Evolutionary conservation across 2,329 filamentous ascomycete species (phyloP).

Genomic region (Monilinia vaccinii-corymbosi): DNA sequence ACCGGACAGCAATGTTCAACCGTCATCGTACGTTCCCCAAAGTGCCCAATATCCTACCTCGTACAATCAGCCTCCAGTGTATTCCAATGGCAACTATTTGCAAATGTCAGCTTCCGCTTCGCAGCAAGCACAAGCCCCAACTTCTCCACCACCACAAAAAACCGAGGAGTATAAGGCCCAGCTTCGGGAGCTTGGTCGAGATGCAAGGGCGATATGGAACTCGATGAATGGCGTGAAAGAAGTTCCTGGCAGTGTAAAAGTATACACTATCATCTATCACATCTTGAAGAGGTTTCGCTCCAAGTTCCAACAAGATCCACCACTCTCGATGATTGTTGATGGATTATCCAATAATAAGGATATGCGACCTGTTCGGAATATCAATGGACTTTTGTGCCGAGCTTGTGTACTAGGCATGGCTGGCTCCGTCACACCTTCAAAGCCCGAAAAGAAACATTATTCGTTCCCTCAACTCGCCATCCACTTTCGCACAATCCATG

Average conservation of each 20-base stretch:
- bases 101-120: not conserved
- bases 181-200: constrained; percentile 43
- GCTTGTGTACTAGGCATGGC: constrained; percentile 37
- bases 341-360: constrained; percentile 46
- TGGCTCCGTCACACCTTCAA: constrained; percentile 20
- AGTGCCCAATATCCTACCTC: constrained; percentile 16
- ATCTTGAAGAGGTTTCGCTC: constrained; percentile 47
- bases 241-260: constrained; percentile 51
- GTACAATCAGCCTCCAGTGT: constrained; percentile 21
- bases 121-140: constrained; percentile 14
- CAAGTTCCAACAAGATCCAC: constrained; percentile 47
- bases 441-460: constrained; percentile 33
- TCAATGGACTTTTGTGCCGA: constrained; percentile 47
- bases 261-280: constrained; percentile 56
- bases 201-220: constrained; percentile 55
- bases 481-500: constrained; percentile 41
- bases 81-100: constrained; percentile 12
- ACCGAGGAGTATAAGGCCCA: constrained; percentile 38
- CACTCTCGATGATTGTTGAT: constrained; percentile 50
- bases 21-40: constrained; percentile 17
- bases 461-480: constrained; percentile 52
- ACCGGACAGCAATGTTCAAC: constrained; percentile 15
- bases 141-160: constrained; percentile 23
- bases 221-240: constrained; percentile 49
- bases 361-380: constrained; percentile 46